Base-by-base conservation (phyloP, 768 basidiomycete genomes). In the Termitomyces sp. region DNA sequence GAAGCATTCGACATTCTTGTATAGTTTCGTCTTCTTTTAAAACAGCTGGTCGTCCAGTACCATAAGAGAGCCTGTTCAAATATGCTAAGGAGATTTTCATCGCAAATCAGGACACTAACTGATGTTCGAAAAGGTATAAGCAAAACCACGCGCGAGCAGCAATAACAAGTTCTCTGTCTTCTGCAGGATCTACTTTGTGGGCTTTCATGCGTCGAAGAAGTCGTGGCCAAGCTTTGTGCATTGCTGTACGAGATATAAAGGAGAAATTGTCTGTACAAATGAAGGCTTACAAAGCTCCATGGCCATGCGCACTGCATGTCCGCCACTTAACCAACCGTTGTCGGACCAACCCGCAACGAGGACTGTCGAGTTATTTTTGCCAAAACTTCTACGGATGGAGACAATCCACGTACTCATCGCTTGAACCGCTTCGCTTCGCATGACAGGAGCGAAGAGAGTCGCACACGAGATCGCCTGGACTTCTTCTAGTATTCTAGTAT, bases 291-390 rank as follows among this genome's bases (percentile, higher is more conserved):
- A 93, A 55, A 95, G 77, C 69, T 98, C 95, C 80, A 97, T 86
- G 43, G 93, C 95, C 92, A 98, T 95, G 53, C 95, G 83, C 9
- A 97, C 93, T n/a, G 95, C 95, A 73, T 97, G 95, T 10, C 92
- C 94, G 10, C 93, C 91, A 64, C 89, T 93, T 38, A 97, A 71
- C 94, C 94, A 95, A n/a, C 93, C 93, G 66, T 93, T 93, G 64
- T 95, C 93, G 18, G 92, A 94, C 89, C 93, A 98, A 5, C 94
- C 93, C 38, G 95, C 90, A 20, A 96, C 86, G 53, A 97, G 79
- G 59, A 95, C 92, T 95, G 50, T 57, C 16, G 36, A 53, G 47
- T 47, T 56, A 54, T 58, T 59, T 53, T 46, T 32, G 18, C n/a
- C 49, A n/a, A 23, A 33, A 60, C 23, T 30, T 41, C n/a, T 59